Evolutionary conservation across 352 stramenopile genomes (phyloP).

Genomic region (Phytophthora ramorum): DNA sequence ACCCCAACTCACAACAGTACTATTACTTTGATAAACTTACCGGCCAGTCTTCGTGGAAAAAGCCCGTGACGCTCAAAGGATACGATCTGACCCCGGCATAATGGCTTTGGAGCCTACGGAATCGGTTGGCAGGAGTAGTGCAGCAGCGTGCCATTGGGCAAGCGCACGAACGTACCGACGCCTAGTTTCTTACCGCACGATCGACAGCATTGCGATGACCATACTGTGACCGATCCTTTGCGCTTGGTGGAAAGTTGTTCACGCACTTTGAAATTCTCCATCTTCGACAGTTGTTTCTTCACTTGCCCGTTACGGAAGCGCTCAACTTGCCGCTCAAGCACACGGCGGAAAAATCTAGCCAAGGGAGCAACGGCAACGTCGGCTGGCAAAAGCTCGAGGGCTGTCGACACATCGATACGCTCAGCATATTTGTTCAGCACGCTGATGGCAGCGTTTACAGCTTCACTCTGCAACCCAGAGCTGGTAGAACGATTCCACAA

Average conservation of each 20-base stretch:
- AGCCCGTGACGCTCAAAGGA: conserved; percentile 59
- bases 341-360: conserved; percentile 70
- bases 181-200: conserved; percentile 76
- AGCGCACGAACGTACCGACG: conserved; percentile 73
- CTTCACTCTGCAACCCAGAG: conserved; percentile 50
- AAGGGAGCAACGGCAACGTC: conserved; percentile 62
- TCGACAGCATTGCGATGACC: conserved; percentile 77
- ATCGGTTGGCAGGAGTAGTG: conserved; percentile 82
- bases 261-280: conserved; percentile 87
- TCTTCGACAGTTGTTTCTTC: conserved; percentile 88
- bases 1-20: conserved; percentile 66
- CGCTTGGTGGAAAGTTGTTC: conserved; percentile 68
- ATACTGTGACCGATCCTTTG: conserved; percentile 77
- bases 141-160: conserved; percentile 62
- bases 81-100: conserved; percentile 47
- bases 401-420: conserved; percentile 81
- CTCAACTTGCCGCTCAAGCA: conserved; percentile 80
- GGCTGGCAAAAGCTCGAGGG: conserved; percentile 71
- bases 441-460: conserved; percentile 70
- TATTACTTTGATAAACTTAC: conserved; percentile 88
- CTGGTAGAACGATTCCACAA: conserved; percentile 24
- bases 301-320: conserved; percentile 83
- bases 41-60: conserved; percentile 80
- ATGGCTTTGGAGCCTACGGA: conserved; percentile 11
- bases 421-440: conserved; percentile 87